Evolutionary conservation across 257 asterid species (phyloP), one percentile per base, ranked within the genome.

Genomic region (Gynochthodes officinalis): DNA sequence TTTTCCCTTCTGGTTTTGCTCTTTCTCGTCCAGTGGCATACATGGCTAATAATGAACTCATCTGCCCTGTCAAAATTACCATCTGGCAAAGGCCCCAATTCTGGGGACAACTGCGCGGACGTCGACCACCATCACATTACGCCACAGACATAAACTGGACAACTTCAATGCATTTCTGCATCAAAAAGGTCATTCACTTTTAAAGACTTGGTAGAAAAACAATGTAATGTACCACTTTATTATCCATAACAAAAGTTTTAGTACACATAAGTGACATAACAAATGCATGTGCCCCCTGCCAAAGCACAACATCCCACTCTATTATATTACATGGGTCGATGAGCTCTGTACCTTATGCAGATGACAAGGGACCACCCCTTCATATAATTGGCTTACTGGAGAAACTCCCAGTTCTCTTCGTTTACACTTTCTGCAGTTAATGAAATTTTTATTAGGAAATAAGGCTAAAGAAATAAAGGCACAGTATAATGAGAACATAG

Each of bases 1-100:
- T 69, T 52, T 46, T 37, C 43, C 37, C 11, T 15, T 40, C 48
- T 19, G 67, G 64, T 58, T 13, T 5, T 18, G 48, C 48, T 62
- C 16, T 60, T n/a, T 25, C 11, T 58, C 11, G 67, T 25, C 32
- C 3, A 33, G 14, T 25, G 52, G 27, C 39, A 37, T 37, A 59
- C 19, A 59, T 49, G 53, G 39, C 27, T 40, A 67, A 67, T 68
- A 68, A 67, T 67, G 69, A 30, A 16, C 25, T 25, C 64, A 21
- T 15, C 33, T 8, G 25, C 52, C 27, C 54, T n/a, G 72, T 71
- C 80, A 66, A 72, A 65, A 37, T 72, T 16, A 72, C 54, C 67
- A 35, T 59, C 74, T 64, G 71, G 54, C 76, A 58, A 70, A 70
- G 70, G 74, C 48, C 71, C 77, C 80, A 65, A 70, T 57, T 39